phyloP scores from a whole-genome alignment of 306 rosid species.

The Arachis hypogaea region DNA sequence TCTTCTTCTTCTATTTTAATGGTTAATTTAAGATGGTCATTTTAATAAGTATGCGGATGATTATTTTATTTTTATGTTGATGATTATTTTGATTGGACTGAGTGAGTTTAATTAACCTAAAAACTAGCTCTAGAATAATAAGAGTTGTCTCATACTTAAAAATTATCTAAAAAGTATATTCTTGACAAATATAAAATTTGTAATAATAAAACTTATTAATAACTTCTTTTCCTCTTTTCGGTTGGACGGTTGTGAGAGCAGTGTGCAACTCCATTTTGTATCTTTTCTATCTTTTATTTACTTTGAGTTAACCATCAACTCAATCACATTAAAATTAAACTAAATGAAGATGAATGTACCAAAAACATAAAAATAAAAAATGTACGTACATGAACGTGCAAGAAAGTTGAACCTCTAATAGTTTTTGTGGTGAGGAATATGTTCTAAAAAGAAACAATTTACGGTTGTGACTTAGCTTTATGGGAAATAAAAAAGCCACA shows the following conservation, averaged over 20 bases:
- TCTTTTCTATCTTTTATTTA: not conserved
- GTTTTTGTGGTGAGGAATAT: not conserved
- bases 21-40: too few relatives aligned
- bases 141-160: too few relatives aligned
- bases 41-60: too few relatives aligned
- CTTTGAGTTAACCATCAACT: conserved; percentile 18
- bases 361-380: not conserved
- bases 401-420: not conserved
- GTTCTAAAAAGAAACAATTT: conserved; percentile 12
- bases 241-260: not conserved
- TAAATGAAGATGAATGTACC: not conserved
- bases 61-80: too few relatives aligned
- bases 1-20: too few relatives aligned
- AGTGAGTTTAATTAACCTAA: too few relatives aligned
- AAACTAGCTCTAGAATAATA: too few relatives aligned
- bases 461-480: not conserved
- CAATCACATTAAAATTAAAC: conserved; percentile 15
- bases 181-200: too few relatives aligned
- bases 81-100: too few relatives aligned
- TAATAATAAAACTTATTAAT: too few relatives aligned
- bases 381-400: not conserved
- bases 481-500: not conserved
- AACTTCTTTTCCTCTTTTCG: not conserved
- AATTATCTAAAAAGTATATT: too few relatives aligned
- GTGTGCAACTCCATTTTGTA: not conserved